Evolutionary conservation across 2,329 filamentous ascomycete genomes (phyloP).

Genomic region (Penicillium carneum): DNA sequence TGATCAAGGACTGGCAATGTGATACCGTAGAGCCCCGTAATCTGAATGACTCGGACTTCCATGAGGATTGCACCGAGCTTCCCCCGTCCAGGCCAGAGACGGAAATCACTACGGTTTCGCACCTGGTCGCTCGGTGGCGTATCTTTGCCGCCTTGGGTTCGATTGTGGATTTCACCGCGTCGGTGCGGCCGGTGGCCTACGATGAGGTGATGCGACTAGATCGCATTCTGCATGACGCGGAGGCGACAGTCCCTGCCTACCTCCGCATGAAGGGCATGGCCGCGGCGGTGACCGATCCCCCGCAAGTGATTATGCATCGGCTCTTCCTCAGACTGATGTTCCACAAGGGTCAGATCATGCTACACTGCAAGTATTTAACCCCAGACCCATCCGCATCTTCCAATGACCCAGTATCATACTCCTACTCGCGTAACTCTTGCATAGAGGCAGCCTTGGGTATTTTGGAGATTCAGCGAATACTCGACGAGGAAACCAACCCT

Average conservation of each 20-base stretch:
- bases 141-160: slow-evolving; percentile 43
- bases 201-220: slow-evolving; percentile 43
- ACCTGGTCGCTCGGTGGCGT: slow-evolving; percentile 45
- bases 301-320: slow-evolving; percentile 34
- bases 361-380: slow-evolving; percentile 32
- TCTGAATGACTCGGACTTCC: slow-evolving; percentile 66
- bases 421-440: slow-evolving; percentile 43
- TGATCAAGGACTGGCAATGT: slow-evolving; percentile 64
- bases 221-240: slow-evolving; percentile 15
- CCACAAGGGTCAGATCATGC: slow-evolving; percentile 35
- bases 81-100: slow-evolving; percentile 60
- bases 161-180: slow-evolving; percentile 41
- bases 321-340: slow-evolving; percentile 34
- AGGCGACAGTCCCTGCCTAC: slow-evolving; percentile 18
- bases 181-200: slow-evolving; percentile 38
- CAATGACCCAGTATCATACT: not conserved
- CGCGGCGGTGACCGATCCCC: slow-evolving; percentile 31
- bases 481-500: slow-evolving; percentile 60
- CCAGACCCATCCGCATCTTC: slow-evolving; percentile 34
- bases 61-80: slow-evolving; percentile 56
- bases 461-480: slow-evolving; percentile 57
- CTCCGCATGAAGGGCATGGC: slow-evolving; percentile 32
- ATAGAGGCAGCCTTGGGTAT: slow-evolving; percentile 57
- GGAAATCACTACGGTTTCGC: slow-evolving; percentile 58
- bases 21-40: slow-evolving; percentile 66